Base-by-base conservation (phyloP, 306 rosid species). In the Cicer bijugum region DNA sequence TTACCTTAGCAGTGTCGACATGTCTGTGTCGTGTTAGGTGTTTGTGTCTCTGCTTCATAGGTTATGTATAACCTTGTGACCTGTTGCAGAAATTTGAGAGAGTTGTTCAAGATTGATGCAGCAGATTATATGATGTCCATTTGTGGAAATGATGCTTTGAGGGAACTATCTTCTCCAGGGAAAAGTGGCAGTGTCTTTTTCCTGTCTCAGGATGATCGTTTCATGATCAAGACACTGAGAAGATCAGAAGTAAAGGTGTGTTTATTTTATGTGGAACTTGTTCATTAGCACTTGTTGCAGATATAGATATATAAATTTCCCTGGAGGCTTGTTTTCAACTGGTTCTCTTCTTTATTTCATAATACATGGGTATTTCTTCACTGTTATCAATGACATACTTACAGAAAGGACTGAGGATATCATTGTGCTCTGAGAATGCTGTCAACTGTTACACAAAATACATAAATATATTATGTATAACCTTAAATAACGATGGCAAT, bases 91-190 rank as follows among this genome's bases (percentile, higher is more conserved):
- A 90, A 95, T 82, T 83, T 95, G 76, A 90, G 97, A 87, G 99
- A 95, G 79, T 79, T 95, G 92, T 95, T 95, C 87, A 95, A 88
- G 88, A 95, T 95, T 76, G 99, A 95, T 86, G 90, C 99, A 74
- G 99, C 99, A 19, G 97, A 91, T 84, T 95, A 95, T 84, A 95
- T 95, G 99, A 95, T 95, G 97, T 91, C 99, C 74, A 91, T 95
- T 75, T 95, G 99, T 65, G 99, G 99, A 77, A 95, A 91, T 85
- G 99, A 95, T 84, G 89, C 99, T 73, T 88, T 95, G 33, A 88
- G 99, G 81, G 97, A 95, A 78, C 90, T 95, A 58, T 91, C 97
- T 83, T 91, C 97, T 80, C 97, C 99, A 38, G 99, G 99, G 80
- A 94, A 94, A 86, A 94, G 99, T 82, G 99, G 99, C 9, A 94